phyloP scores from a whole-genome alignment of 2,329 filamentous ascomycete species.

The Leptographium procerum region DNA sequence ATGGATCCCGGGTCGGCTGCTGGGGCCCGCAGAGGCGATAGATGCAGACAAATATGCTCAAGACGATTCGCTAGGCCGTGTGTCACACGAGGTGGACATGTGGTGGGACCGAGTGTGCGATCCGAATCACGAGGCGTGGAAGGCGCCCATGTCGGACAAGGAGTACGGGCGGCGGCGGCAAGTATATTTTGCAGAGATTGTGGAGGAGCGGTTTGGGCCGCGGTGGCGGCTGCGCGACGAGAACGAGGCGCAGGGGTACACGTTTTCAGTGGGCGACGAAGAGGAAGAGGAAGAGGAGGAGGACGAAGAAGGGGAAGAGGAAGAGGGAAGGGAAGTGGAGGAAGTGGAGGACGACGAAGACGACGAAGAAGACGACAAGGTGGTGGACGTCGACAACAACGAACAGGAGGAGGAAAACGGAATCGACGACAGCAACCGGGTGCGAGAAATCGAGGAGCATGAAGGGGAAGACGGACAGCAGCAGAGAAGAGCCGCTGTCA shows the following conservation, averaged over 20 bases:
- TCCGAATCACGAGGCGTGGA: conserved; percentile 48
- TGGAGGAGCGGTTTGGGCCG: conserved; percentile 43
- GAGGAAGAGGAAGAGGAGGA: neutral
- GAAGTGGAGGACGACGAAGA: conserved; percentile 12
- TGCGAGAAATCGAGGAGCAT: no score
- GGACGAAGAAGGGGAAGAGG: neutral
- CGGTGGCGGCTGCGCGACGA: conserved; percentile 30
- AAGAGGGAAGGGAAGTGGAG: neutral
- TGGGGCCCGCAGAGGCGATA: conserved; percentile 35
- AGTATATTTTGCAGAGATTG: conserved; percentile 46
- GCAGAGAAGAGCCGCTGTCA: conserved; percentile 23
- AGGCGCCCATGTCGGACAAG: conserved; percentile 47
- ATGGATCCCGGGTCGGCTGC: conserved; percentile 39
- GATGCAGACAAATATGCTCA: conserved; percentile 47
- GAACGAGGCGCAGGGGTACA: conserved; percentile 17
- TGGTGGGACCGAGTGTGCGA: conserved; percentile 54
- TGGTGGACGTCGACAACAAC: neutral
- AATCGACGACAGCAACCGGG: no score
- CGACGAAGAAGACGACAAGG: conserved; percentile 15
- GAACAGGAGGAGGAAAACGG: neutral
- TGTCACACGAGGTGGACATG: conserved; percentile 52
- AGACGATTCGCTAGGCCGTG: conserved; percentile 46
- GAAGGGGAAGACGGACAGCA: neutral
- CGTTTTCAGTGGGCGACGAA: conserved; percentile 18
- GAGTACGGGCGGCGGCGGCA: conserved; percentile 47